Evolutionary conservation across 345 rosid genomes (phyloP).

Genomic region (Eucalyptus polybractea): DNA sequence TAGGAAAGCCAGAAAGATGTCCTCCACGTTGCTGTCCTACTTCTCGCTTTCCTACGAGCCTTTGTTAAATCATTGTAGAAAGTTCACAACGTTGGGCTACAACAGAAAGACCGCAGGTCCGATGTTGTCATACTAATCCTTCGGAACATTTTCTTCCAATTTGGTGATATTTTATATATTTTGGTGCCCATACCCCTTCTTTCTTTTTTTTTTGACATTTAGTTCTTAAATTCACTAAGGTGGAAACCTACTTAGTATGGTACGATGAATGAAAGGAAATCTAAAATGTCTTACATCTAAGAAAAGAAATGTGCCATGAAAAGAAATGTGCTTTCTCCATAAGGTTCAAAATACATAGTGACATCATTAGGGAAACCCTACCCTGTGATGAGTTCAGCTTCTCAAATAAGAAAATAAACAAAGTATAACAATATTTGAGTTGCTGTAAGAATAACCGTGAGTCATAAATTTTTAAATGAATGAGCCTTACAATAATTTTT

Average conservation of each 20-base stretch:
- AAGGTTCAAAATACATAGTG: background rate
- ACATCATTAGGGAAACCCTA: background rate
- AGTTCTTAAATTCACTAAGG: background rate
- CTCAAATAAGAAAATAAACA: background rate
- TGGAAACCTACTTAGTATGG: background rate
- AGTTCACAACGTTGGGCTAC: too few species aligned
- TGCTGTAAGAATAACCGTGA: too few species aligned
- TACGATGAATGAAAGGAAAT: background rate
- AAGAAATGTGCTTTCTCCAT: background rate
- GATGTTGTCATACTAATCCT: background rate
- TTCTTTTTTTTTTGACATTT: background rate
- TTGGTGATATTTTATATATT: background rate
- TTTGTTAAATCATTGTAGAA: background rate
- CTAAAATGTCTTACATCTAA: background rate
- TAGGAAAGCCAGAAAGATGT: background rate
- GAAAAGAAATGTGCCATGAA: background rate
- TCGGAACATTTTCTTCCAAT: background rate
- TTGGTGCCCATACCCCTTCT: background rate
- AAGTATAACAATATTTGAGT: too few species aligned
- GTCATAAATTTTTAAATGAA: too few species aligned
- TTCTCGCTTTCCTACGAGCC: background rate
- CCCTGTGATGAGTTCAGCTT: background rate
- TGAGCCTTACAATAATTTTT: too few species aligned
- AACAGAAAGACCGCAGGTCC: background rate
- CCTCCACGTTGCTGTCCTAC: background rate